Evolutionary conservation across 1,284 basidiomycete genomes (phyloP).

Genomic region (Cutaneotrichosporon sp.): DNA sequence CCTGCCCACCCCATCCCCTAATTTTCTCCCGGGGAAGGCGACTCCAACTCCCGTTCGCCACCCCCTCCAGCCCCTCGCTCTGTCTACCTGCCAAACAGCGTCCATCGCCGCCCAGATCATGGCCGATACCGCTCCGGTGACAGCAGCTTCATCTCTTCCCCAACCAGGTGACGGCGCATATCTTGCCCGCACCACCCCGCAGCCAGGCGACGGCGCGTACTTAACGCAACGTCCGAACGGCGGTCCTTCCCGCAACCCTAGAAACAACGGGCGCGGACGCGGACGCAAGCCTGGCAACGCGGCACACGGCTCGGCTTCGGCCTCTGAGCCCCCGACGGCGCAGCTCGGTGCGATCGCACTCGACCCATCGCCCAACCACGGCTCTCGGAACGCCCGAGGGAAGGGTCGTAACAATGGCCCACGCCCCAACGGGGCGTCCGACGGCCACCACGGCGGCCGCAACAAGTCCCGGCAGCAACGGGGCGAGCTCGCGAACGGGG

Average conservation of each 20-base stretch:
- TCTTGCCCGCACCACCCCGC: constrained; percentile 18
- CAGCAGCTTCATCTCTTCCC: constrained; percentile 5
- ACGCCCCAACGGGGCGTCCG: constrained; percentile 2
- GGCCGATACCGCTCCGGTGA: constrained; percentile 11
- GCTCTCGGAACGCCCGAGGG: not conserved
- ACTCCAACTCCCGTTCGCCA: not conserved
- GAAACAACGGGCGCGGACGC: constrained; percentile 5
- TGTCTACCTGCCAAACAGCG: not conserved
- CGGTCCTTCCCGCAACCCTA: constrained; percentile 7
- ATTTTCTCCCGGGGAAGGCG: not conserved
- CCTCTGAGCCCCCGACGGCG: not conserved
- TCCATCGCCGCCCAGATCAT: constrained; percentile 1
- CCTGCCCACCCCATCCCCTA: not conserved
- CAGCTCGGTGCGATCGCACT: not conserved
- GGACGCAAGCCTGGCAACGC: not conserved
- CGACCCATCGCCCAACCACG: not conserved
- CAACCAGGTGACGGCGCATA: constrained; percentile 22
- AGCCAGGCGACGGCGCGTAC: constrained; percentile 28
- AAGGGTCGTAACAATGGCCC: not conserved
- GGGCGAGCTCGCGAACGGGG: not conserved
- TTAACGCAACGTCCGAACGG: constrained; percentile 12
- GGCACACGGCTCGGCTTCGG: not conserved
- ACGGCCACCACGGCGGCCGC: not conserved
- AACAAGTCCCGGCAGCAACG: not conserved
- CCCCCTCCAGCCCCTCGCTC: constrained; percentile 1